These are phyloP conservation scores for Colletotrichum australisinense DNA, from an alignment of 2,329 filamentous ascomycete genomes.

Conservation along the genomic window DNA sequence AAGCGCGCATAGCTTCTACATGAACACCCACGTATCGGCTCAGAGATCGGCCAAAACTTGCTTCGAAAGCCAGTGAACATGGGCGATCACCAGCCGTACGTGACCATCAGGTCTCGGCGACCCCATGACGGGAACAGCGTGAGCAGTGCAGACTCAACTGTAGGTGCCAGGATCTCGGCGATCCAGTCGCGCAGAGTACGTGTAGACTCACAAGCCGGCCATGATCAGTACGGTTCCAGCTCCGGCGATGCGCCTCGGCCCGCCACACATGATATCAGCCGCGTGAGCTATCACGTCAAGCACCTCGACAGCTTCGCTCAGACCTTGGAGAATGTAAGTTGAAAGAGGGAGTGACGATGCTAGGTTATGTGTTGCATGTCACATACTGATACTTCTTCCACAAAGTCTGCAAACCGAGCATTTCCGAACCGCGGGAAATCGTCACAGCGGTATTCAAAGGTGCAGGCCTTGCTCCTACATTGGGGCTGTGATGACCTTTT, in stretches of 20 bases:
- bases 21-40: neutral
- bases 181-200: slow-evolving; percentile 25
- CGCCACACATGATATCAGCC: slow-evolving; percentile 67
- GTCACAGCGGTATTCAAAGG: slow-evolving; percentile 66
- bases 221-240: slow-evolving; percentile 56
- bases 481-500: slow-evolving; percentile 70
- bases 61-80: neutral
- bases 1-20: neutral
- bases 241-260: slow-evolving; percentile 51
- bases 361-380: neutral
- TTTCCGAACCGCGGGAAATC: slow-evolving; percentile 66
- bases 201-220: slow-evolving; percentile 28
- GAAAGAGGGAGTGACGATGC: too few species aligned
- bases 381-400: slow-evolving; percentile 52
- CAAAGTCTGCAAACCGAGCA: slow-evolving; percentile 65
- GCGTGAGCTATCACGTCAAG: slow-evolving; percentile 69
- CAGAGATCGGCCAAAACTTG: neutral
- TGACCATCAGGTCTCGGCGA: slow-evolving; percentile 63
- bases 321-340: slow-evolving; percentile 64
- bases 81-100: slow-evolving; percentile 55
- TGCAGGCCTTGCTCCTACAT: slow-evolving; percentile 65
- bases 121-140: slow-evolving; percentile 58
- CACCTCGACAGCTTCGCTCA: slow-evolving; percentile 65
- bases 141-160: slow-evolving; percentile 60
- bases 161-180: slow-evolving; percentile 48